Evolutionary conservation across 805 yeast species (phyloP).

Genomic region (Pichia sporocuriosa): DNA sequence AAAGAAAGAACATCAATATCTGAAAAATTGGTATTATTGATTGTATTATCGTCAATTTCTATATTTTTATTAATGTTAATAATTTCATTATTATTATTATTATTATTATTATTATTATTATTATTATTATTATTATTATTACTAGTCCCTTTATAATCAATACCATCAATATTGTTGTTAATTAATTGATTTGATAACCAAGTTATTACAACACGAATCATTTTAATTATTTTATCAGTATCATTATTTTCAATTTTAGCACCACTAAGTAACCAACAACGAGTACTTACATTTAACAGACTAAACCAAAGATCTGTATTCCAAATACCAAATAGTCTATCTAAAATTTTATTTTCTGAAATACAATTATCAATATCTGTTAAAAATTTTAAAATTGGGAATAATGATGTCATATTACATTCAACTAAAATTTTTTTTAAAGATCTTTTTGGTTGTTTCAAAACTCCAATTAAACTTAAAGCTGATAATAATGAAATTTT

Average conservation of each 20-base stretch:
- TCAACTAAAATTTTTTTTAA: constrained; percentile 13
- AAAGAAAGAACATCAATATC: constrained; percentile 8
- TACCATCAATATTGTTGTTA: background rate
- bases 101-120: background rate
- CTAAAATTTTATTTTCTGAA: background rate
- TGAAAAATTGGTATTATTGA: background rate
- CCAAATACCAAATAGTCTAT: constrained; percentile 13
- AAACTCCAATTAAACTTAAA: constrained; percentile 7
- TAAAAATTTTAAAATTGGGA: constrained; percentile 11
- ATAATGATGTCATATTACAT: constrained; percentile 12
- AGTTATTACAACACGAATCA: constrained; percentile 5
- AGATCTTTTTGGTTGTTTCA: constrained; percentile 12
- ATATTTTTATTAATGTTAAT: background rate
- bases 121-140: background rate
- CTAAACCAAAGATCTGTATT: constrained; percentile 12
- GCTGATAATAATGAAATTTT: constrained; percentile 2
- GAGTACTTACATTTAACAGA: constrained; percentile 10
- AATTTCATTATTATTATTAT: background rate
- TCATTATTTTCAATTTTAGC: constrained; percentile 9
- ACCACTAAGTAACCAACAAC: constrained; percentile 15
- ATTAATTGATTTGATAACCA: constrained; percentile 10
- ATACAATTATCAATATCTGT: background rate
- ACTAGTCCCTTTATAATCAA: background rate
- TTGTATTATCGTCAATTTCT: background rate
- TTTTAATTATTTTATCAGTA: constrained; percentile 7